Evolutionary conservation across 148 eudicot species (phyloP), one percentile per base, ranked within the genome.

Genomic region (Fagopyrum tataricum): DNA sequence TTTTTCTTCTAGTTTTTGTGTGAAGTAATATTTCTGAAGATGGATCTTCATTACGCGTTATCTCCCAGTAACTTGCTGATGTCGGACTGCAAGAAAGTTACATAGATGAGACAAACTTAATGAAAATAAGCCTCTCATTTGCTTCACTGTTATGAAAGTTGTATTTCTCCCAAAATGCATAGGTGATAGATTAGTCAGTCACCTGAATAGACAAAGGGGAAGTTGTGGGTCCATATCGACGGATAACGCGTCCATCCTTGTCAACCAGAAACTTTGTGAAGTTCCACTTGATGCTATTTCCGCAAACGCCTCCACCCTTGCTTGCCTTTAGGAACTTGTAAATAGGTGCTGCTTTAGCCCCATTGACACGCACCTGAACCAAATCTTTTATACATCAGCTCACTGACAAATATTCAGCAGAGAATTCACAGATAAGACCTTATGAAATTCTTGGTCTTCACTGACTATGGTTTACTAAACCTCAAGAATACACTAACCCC

Each of bases 191-290:
- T 40, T 37, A 56, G 52, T 64, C 72, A 61, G 81, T 67, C 41
- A 90, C 97, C 96, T 88, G 91, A 71, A 90, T 79, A 37, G 88
- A 52, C 47, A 83, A 73, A 9, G 91, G 93, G 17, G 81, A 1
- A 39, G 91, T 82, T 8, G 81, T 62, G 6, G 97, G 76, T 74
- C 82, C 81, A 76, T 85, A 88, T 49, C 97, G 87, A 20, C 69
- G 6, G 73, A 90, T 70, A 26, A 90, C 96, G 56, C 74, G 76
- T 21, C 97, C 97, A 47, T 88, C 87, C 81, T 87, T 90, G 68
- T 86, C 90, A 53, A 92, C 81, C 49, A 92, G 87, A 81, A 92
- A 92, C 78, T 92, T 92, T 47, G 93, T 83, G 82, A 92, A 92
- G 85, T 92, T 92, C 97, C 97, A 92, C 74, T 90, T 92, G 48